Evolutionary conservation across 257 asterid species (phyloP).

Genomic region (Fraxinus americana): DNA sequence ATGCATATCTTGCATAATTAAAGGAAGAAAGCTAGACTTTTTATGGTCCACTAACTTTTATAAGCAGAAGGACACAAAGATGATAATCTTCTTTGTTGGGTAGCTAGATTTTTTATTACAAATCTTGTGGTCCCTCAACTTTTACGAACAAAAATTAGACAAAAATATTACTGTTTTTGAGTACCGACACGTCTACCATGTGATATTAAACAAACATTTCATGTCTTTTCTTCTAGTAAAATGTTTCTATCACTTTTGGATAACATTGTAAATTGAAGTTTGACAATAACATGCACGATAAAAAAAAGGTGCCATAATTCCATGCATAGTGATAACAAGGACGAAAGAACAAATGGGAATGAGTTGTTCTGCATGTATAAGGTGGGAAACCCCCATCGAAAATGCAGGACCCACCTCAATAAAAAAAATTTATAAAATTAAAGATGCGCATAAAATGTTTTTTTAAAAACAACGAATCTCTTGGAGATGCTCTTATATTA

Average conservation of each 20-base stretch:
- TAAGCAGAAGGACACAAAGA: not conserved
- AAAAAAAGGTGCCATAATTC: not conserved
- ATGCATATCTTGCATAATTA: not conserved
- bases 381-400: no score
- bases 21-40: slow-evolving; percentile 25
- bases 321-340: not conserved
- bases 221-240: not conserved
- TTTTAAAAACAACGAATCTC: no score
- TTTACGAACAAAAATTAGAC: slow-evolving; percentile 18
- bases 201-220: not conserved
- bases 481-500: no score
- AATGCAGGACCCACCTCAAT: no score
- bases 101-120: slow-evolving; percentile 4
- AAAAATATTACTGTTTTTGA: not conserved
- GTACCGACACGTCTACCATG: not conserved
- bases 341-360: slow-evolving; percentile 7
- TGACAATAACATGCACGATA: not conserved
- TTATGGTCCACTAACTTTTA: not conserved
- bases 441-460: no score
- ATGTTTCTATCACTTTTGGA: not conserved
- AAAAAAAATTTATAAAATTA: no score
- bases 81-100: slow-evolving; percentile 29
- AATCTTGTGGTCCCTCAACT: slow-evolving; percentile 40
- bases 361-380: no score
- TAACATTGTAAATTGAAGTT: not conserved